Evolutionary conservation across 2,329 filamentous ascomycete species (phyloP).

Genomic region (Alternaria sp.): DNA sequence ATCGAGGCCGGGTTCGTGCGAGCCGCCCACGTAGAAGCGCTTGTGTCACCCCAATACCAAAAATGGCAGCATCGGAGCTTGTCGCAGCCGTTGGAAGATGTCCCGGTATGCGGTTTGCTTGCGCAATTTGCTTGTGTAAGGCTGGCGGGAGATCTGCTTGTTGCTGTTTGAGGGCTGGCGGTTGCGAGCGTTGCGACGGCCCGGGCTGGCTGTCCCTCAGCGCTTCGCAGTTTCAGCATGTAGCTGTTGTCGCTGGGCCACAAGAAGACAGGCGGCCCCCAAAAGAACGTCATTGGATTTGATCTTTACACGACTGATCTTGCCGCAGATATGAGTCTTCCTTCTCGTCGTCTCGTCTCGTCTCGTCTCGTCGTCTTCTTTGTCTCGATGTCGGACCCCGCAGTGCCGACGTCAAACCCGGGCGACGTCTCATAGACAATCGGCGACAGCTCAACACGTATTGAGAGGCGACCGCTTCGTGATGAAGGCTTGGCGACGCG

Average conservation of each 20-base stretch:
- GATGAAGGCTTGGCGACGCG: conserved; percentile 1
- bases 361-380: not conserved
- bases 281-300: not conserved
- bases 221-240: conserved; percentile 29
- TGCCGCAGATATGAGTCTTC: not conserved
- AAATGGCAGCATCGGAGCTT: conserved; percentile 22
- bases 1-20: conserved; percentile 20
- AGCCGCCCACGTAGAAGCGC: conserved; percentile 36
- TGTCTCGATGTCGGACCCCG: not conserved
- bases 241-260: conserved; percentile 9
- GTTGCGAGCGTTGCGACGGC: conserved; percentile 11
- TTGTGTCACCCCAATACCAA: conserved; percentile 27
- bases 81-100: conserved; percentile 13
- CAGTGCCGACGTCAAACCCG: not conserved
- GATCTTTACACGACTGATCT: not conserved
- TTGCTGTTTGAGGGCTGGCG: conserved; percentile 17
- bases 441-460: not conserved
- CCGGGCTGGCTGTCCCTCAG: conserved; percentile 15
- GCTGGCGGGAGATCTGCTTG: conserved; percentile 7
- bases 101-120: conserved; percentile 20
- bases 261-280: conserved; percentile 10
- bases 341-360: not conserved
- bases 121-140: conserved; percentile 19
- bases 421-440: not conserved
- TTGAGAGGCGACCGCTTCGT: not conserved